These are phyloP conservation scores for Aureobasidium sp. DNA, from an alignment of 2,329 filamentous ascomycete genomes.

Conservation along the genomic window DNA sequence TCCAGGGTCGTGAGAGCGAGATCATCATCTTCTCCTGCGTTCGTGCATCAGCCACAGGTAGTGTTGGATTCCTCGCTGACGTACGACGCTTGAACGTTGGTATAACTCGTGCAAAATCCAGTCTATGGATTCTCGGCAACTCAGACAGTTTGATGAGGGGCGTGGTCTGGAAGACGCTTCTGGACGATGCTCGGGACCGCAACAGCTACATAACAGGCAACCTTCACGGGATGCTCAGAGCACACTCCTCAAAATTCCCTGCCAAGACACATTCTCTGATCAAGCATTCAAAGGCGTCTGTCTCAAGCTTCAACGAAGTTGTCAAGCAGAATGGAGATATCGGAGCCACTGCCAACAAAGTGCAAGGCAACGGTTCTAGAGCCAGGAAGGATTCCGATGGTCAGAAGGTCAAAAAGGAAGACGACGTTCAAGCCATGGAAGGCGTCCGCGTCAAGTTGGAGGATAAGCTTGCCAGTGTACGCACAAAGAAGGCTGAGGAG, in stretches of 20 bases:
- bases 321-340: neutral
- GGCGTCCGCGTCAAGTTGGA: constrained; percentile 14
- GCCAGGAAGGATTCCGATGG: constrained; percentile 1
- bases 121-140: constrained; percentile 92
- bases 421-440: constrained; percentile 12
- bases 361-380: neutral
- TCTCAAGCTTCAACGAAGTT: neutral
- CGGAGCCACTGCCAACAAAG: neutral
- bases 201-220: constrained; percentile 70
- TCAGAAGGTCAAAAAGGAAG: neutral
- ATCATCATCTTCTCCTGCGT: constrained; percentile 99
- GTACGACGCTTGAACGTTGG: constrained; percentile 99
- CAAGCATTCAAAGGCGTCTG: constrained; percentile 19
- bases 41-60: constrained; percentile 81
- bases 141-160: constrained; percentile 79
- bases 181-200: constrained; percentile 70
- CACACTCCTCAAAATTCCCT: constrained; percentile 41
- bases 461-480: constrained; percentile 26
- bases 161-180: constrained; percentile 82
- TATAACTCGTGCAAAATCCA: constrained; percentile 91
- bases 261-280: constrained; percentile 19
- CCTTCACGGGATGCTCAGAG: constrained; percentile 47
- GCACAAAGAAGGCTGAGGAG: constrained; percentile 10
- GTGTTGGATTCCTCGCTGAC: constrained; percentile 96
- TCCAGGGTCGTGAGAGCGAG: constrained; percentile 93